Evolutionary conservation across 768 basidiomycete species (phyloP), one percentile per base, ranked within the genome.

Genomic region (Tephrocybe sp.): DNA sequence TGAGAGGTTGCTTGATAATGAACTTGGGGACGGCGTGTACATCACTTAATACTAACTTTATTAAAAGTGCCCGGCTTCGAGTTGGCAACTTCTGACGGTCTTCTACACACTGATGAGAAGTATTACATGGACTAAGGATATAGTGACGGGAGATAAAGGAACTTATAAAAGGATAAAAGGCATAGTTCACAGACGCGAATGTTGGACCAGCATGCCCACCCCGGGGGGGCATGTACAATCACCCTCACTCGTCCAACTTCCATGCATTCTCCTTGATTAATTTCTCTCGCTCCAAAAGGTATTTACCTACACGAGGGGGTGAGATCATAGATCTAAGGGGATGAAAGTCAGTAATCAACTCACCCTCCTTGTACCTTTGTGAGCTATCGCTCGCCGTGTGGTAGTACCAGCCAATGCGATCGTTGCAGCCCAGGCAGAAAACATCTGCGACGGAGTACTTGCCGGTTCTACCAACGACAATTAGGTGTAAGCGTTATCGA

Each of bases 311-410:
- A 27, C 55, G 13, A 22, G 26, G n/a, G n/a, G n/a, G n/a, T n/a
- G n/a, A n/a, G n/a, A n/a, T n/a, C n/a, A n/a, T n/a, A n/a, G n/a
- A n/a, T 27, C 12, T 41, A 41, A 27, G 40, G 1, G 27, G 16
- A 49, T 28, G 24, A 16, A 22, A 39, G 37, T 11, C 22, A 30
- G 25, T 31, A 52, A 26, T 8, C 4, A 8, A 57, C 77, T 31
- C 27, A 82, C 89, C 86, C 79, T 92, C 90, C 65, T 92, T 92
- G 62, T 92, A 92, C 62, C 86, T 90, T 78, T 92, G 90, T 2
- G 80, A 75, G 31, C 72, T 69, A 55, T 92, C 87, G 0, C 84
- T 77, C 11, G 90, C 88, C 61, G 85, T 87, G 64, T 88, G 82
- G 57, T 92, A 92, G 60, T 75, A 89, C 89, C 90, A 92, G 1